Conservation (phyloP, 805 yeast genomes). For the Ogataea methylovora region DNA sequence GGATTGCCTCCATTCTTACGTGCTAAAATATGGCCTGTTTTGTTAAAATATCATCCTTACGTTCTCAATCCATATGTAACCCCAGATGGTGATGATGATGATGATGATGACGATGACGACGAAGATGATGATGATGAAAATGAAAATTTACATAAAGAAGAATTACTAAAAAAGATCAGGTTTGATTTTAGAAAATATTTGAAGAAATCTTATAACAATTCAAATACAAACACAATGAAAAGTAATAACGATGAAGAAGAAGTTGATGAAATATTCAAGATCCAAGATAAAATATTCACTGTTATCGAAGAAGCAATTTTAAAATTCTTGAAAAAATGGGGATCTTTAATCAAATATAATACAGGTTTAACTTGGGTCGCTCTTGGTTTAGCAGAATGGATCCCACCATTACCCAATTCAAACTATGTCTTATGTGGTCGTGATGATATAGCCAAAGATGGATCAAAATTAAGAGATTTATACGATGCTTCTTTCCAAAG, state of each 20-base stretch:
- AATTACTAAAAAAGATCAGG: conserved; percentile 28
- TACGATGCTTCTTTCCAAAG: conserved; percentile 23
- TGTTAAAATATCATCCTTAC: conserved; percentile 78
- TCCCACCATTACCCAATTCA: conserved; percentile 54
- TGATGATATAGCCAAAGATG: conserved; percentile 33
- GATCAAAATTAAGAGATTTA: conserved; percentile 26
- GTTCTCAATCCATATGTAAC: conserved; percentile 68
- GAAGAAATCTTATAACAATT: conserved; percentile 30
- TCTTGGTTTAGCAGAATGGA: conserved; percentile 82
- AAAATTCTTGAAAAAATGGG: conserved; percentile 72
- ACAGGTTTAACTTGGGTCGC: conserved; percentile 86
- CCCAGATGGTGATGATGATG: conserved; percentile 43
- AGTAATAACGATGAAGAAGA: conserved; percentile 12
- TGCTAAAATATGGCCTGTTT: conserved; percentile 75
- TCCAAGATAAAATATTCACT: conserved; percentile 47
- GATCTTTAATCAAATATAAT: conserved; percentile 67
- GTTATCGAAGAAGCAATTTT: conserved; percentile 52
- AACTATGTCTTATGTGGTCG: conserved; percentile 50
- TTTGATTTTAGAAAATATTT: conserved; percentile 59
- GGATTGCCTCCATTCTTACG: conserved; percentile 84
- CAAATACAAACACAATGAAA: conserved; percentile 3
- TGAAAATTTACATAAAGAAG: conserved; percentile 6
- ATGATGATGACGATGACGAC: conserved; percentile 22
- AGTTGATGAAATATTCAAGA: conserved; percentile 26
- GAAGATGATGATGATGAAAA: conserved; percentile 16